Conservation (phyloP, 169 alveolate species). For the Ichthyophthirius multifiliis region DNA sequence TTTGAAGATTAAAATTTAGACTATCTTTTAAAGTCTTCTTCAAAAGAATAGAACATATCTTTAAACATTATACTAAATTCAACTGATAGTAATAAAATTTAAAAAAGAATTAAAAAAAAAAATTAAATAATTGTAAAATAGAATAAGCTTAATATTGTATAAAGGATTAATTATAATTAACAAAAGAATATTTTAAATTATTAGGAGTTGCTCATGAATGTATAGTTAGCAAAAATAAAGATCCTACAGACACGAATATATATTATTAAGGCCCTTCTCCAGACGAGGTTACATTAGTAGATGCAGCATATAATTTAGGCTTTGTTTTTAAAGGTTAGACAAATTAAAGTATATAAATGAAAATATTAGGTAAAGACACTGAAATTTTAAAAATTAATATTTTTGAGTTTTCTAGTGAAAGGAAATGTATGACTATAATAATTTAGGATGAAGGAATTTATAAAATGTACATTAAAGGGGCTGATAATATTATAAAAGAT, state of each 20-base stretch:
- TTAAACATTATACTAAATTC: neutral
- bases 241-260: conserved; percentile 9
- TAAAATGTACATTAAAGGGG: conserved; percentile 76
- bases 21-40: neutral
- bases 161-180: neutral
- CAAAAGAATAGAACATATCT: neutral
- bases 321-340: conserved; percentile 47
- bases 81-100: neutral
- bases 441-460: conserved; percentile 34
- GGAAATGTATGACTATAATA: conserved; percentile 88
- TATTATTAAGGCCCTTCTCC: conserved; percentile 61
- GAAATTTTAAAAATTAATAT: conserved; percentile 41
- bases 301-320: conserved; percentile 65
- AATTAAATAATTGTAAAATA: neutral
- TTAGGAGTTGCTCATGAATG: conserved; percentile 37
- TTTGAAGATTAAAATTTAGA: neutral
- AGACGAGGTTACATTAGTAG: conserved; percentile 68
- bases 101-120: neutral
- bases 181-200: conserved; percentile 20
- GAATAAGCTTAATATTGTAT: neutral
- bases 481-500: conserved; percentile 64
- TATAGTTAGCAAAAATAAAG: conserved; percentile 39
- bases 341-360: neutral
- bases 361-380: neutral
- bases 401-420: conserved; percentile 74